These are phyloP conservation scores for Leccinum variicolor DNA, from an alignment of 768 basidiomycete species.

Conservation along the genomic window DNA sequence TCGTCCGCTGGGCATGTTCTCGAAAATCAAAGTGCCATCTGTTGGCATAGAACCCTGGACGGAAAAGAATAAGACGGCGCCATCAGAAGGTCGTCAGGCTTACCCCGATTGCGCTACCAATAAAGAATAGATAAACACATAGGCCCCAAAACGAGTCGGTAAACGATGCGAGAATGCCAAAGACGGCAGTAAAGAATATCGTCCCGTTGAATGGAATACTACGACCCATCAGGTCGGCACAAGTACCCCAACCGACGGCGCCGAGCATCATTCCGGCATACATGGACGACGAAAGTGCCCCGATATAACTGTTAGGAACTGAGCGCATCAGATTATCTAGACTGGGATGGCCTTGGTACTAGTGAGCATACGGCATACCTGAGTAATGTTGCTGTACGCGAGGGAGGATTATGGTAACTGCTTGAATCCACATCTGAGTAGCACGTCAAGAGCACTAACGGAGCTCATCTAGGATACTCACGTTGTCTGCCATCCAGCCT, in stretches of 20 bases:
- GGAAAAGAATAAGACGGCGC: neutral
- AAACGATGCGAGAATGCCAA: conserved; percentile 79
- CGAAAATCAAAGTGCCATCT: conserved; percentile 87
- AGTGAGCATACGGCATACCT: conserved; percentile 39
- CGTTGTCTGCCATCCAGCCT: conserved; percentile 96
- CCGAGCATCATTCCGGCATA: conserved; percentile 98
- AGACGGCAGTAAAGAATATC: conserved; percentile 83
- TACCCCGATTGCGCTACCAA: conserved; percentile 94
- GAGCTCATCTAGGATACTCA: conserved; percentile 31
- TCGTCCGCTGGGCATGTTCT: conserved; percentile 91
- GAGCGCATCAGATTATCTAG: conserved; percentile 13
- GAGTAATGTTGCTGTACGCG: conserved; percentile 88
- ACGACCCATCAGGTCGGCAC: conserved; percentile 87
- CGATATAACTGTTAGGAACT: conserved; percentile 78
- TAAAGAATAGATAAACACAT: conserved; percentile 76
- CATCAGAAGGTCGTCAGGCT: conserved; percentile 24
- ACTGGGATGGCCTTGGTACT: neutral
- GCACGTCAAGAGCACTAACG: conserved; percentile 24
- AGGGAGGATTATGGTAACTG: conserved; percentile 88
- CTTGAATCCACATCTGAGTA: conserved; percentile 89
- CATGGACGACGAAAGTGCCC: conserved; percentile 81
- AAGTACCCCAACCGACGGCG: conserved; percentile 88
- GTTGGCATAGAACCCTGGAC: conserved; percentile 91
- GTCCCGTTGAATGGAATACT: conserved; percentile 91
- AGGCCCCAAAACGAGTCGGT: conserved; percentile 64